Base-by-base conservation (phyloP, 2,329 filamentous ascomycete genomes). In the Hymenoscyphus occultus region DNA sequence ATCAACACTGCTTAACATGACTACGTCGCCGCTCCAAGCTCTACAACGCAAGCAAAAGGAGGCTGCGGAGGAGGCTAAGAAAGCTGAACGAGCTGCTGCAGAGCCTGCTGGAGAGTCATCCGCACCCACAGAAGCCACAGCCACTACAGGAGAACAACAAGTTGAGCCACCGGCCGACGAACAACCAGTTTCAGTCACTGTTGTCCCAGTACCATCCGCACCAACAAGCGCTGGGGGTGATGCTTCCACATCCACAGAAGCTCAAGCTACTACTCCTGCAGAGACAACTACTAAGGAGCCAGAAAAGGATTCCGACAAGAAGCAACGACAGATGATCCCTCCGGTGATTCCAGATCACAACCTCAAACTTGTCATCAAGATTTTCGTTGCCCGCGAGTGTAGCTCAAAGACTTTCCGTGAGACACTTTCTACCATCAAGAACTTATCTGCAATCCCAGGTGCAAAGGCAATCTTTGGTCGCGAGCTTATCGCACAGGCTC, bases 361-460 rank as follows among this genome's bases (percentile, higher is more conserved):
- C 75, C 84, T 99, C 64, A 91, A 91, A 65, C 82, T 98, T 64
- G 93, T 99, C n/a, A 91, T 98, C 71, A 95, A 95, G 76, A 97
- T 99, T 64, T 91, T 99, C 70, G 92, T 96, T 56, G 94, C 94
- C 68, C 90, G 93, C 59, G 95, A 99, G 77, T 99, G 95, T 79
- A 97, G 92, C 74, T 93, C 92, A 68, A 97, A 97, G 82, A 98
- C 95, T 0, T 99, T 99, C 83, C 91, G 95, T 75, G 96, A 98
- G 77, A 98, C 95, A 0, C 85, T 99, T 62, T 95, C 94, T 16
- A 96, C 96, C n/a, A 97, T 99, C 81, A 98, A 97, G 80, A 97
- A 98, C 74, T 84, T 99, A 56, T 98, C 93, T 5, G 89, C 91
- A 48, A 95, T 99, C 67, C 93, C 94, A 16, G 92, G 90, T 13